phyloP scores from a whole-genome alignment of 1,139 yeast species.

The Protomyces macrosporus region DNA sequence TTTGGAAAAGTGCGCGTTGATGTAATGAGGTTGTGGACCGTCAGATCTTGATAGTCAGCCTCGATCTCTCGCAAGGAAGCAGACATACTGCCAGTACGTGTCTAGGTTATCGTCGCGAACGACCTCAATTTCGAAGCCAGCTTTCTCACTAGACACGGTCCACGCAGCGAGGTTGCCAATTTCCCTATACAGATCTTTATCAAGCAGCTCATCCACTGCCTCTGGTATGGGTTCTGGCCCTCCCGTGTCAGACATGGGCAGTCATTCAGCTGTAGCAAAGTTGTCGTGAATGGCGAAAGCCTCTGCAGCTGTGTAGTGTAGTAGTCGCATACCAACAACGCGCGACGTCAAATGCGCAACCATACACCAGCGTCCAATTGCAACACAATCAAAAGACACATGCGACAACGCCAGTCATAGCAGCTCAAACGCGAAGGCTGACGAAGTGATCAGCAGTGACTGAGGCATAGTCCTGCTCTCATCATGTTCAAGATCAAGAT shows the following conservation, averaged over 20 bases:
- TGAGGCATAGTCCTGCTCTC: neutral
- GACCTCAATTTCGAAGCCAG: conserved; percentile 64
- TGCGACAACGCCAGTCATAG: no score
- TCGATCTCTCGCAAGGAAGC: neutral
- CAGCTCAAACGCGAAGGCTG: no score
- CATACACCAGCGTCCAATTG: no score
- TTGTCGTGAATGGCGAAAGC: no score
- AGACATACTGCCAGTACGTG: conserved; percentile 65
- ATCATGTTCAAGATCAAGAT: conserved; percentile 16
- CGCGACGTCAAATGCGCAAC: no score
- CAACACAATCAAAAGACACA: no score
- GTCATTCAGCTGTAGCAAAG: neutral
- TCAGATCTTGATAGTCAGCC: conserved; percentile 48
- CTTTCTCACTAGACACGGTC: conserved; percentile 73
- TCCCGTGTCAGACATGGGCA: neutral
- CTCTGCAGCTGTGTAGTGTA: no score
- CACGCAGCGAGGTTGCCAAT: conserved; percentile 79
- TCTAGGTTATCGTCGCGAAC: conserved; percentile 62
- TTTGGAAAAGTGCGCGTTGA: conserved; percentile 77
- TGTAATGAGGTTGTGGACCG: conserved; percentile 83
- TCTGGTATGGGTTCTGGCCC: neutral
- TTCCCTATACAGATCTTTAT: conserved; percentile 42
- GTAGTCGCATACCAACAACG: no score
- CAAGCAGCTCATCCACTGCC: neutral
- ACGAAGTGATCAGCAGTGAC: no score